These are phyloP conservation scores for Yamadazyma sp. DNA, from an alignment of 805 yeast genomes.

Conservation along the genomic window DNA sequence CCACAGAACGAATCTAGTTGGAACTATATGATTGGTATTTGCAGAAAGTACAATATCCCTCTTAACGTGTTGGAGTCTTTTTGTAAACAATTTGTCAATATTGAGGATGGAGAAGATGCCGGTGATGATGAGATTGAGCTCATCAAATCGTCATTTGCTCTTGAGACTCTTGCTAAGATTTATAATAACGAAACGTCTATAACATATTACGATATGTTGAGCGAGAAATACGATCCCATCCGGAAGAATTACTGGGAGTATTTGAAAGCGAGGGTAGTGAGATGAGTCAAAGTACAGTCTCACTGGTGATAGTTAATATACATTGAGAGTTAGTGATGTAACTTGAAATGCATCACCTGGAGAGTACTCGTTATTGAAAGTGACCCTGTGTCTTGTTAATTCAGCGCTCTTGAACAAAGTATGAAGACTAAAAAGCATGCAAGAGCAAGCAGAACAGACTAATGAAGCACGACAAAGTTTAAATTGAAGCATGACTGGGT, in stretches of 20 bases:
- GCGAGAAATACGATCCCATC: constrained; percentile 57
- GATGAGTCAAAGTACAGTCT: too few relatives aligned
- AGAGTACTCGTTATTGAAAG: too few relatives aligned
- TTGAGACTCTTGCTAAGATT: constrained; percentile 60
- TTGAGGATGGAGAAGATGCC: constrained; percentile 14
- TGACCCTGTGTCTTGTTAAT: too few relatives aligned
- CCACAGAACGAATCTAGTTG: constrained; percentile 86
- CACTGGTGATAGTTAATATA: too few relatives aligned
- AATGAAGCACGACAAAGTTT: too few relatives aligned
- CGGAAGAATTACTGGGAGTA: constrained; percentile 63
- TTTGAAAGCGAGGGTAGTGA: constrained; percentile 23
- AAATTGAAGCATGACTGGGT: too few relatives aligned
- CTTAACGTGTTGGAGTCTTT: constrained; percentile 45
- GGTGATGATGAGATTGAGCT: constrained; percentile 18
- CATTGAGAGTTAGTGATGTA: too few relatives aligned
- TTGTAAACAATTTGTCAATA: constrained; percentile 41
- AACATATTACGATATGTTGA: constrained; percentile 52
- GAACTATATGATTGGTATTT: constrained; percentile 74
- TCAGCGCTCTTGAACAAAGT: too few relatives aligned
- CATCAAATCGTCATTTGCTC: constrained; percentile 56
- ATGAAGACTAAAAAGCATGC: too few relatives aligned
- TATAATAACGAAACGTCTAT: constrained; percentile 38
- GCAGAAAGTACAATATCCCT: constrained; percentile 24
- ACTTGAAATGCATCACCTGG: too few relatives aligned
- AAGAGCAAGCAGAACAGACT: too few relatives aligned